Conservation (phyloP, 352 stramenopile species). For the Halophytophthora batemanensis region DNA sequence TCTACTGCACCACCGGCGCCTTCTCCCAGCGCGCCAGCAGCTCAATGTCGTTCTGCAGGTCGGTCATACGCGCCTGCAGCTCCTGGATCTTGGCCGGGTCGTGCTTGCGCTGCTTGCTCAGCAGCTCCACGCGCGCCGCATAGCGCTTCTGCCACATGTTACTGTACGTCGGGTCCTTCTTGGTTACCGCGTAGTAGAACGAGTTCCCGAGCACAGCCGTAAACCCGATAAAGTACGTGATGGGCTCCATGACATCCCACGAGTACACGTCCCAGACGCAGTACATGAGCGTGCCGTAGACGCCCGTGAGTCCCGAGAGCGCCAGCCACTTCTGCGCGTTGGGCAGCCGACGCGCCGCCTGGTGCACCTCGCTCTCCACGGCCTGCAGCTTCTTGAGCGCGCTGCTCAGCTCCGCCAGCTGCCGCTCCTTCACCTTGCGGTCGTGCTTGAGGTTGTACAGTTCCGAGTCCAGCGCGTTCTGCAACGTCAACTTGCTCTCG, state of each 20-base stretch:
- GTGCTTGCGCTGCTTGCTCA: constrained; percentile 59
- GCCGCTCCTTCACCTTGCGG: constrained; percentile 47
- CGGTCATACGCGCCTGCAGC: constrained; percentile 41
- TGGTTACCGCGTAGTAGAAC: constrained; percentile 79
- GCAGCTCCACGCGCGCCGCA: constrained; percentile 29
- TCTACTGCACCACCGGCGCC: constrained; percentile 14
- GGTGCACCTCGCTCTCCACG: constrained; percentile 42
- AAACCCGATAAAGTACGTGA: constrained; percentile 90
- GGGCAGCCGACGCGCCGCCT: constrained; percentile 44
- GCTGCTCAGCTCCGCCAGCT: constrained; percentile 39
- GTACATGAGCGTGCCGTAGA: constrained; percentile 79
- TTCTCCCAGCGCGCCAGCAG: constrained; percentile 56
- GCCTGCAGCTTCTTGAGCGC: constrained; percentile 48
- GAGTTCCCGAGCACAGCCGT: constrained; percentile 77
- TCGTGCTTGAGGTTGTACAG: constrained; percentile 73
- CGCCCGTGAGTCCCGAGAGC: constrained; percentile 53
- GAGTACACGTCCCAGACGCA: constrained; percentile 85
- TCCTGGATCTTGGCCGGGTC: constrained; percentile 36
- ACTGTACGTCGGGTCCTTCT: constrained; percentile 79
- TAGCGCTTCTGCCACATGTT: constrained; percentile 85
- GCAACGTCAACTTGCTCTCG: constrained; percentile 66
- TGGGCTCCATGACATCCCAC: constrained; percentile 89
- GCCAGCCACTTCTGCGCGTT: constrained; percentile 75
- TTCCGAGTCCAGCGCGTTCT: constrained; percentile 74
- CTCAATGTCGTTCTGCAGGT: constrained; percentile 62